Conservation (phyloP, 2,329 filamentous ascomycete species). For the Pseudogymnoascus sp. region DNA sequence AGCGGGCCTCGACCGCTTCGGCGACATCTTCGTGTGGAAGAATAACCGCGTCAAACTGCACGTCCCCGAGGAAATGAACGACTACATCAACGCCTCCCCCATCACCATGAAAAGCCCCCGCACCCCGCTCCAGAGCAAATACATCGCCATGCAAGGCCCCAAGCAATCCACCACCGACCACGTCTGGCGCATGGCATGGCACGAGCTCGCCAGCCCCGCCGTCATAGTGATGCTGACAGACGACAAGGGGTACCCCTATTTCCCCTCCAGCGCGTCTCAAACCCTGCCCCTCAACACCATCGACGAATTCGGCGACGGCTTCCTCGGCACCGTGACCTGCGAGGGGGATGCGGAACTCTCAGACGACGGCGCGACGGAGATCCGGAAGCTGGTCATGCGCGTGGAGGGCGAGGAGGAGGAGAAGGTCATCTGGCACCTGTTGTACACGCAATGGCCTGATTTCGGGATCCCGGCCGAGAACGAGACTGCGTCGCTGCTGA, state of each 20-base stretch:
- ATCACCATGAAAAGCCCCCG: constrained; percentile 42
- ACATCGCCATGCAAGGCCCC: constrained; percentile 92
- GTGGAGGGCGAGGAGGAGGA: constrained; percentile 36
- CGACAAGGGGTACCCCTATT: constrained; percentile 88
- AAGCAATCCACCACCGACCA: constrained; percentile 67
- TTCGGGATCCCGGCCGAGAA: constrained; percentile 69
- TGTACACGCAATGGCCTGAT: constrained; percentile 86
- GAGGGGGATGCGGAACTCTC: constrained; percentile 54
- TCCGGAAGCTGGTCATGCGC: constrained; percentile 61
- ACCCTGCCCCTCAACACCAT: constrained; percentile 48
- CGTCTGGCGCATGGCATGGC: constrained; percentile 92
- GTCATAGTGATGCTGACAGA: constrained; percentile 91
- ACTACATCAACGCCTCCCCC: constrained; percentile 78
- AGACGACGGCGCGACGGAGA: constrained; percentile 57
- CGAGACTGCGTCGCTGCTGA: constrained; percentile 59
- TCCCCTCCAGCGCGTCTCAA: constrained; percentile 52
- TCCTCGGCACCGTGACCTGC: constrained; percentile 53
- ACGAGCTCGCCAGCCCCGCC: constrained; percentile 59
- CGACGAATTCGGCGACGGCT: constrained; percentile 56
- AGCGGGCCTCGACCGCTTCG: constrained; percentile 68
- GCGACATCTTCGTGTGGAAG: constrained; percentile 83
- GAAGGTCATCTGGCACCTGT: constrained; percentile 69
- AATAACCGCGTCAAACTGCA: constrained; percentile 74
- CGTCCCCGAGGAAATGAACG: constrained; percentile 62
- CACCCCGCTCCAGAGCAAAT: constrained; percentile 36